Evolutionary conservation across 2,329 filamentous ascomycete genomes (phyloP).

Genomic region (Paecilomyces sp.): DNA sequence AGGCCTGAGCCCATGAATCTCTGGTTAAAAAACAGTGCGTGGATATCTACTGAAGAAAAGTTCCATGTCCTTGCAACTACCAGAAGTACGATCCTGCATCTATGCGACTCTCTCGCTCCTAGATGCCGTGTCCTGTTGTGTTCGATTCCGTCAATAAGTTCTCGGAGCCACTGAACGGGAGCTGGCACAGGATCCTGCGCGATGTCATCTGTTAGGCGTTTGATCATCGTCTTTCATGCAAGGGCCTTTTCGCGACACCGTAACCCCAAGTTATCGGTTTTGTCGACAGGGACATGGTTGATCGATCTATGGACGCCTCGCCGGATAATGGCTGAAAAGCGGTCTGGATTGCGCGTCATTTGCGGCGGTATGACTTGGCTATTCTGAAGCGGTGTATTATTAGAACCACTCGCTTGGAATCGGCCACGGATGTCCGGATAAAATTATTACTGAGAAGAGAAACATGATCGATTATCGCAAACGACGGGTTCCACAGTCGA

Average conservation of each 20-base stretch:
- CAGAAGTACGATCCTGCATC: too few species aligned
- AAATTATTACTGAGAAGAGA: neutral
- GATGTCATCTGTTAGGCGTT: neutral
- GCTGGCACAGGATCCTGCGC: neutral
- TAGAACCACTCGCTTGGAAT: neutral
- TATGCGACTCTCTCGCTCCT: too few species aligned
- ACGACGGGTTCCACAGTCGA: neutral
- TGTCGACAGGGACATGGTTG: neutral
- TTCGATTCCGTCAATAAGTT: too few species aligned
- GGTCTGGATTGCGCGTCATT: neutral
- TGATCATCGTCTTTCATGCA: neutral
- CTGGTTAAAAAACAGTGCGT: neutral
- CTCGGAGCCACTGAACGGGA: neutral
- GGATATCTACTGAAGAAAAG: too few species aligned
- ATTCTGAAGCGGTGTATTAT: neutral
- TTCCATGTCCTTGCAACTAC: too few species aligned
- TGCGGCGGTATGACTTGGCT: neutral
- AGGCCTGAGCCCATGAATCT: neutral
- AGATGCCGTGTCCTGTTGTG: too few species aligned
- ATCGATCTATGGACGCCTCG: neutral
- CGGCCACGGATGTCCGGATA: neutral
- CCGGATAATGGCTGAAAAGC: neutral
- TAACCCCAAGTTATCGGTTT: neutral
- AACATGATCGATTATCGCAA: neutral
- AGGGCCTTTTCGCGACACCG: neutral